These are phyloP conservation scores for Debaryomyces tyrocola DNA, from an alignment of 805 yeast species.

Conservation along the genomic window DNA sequence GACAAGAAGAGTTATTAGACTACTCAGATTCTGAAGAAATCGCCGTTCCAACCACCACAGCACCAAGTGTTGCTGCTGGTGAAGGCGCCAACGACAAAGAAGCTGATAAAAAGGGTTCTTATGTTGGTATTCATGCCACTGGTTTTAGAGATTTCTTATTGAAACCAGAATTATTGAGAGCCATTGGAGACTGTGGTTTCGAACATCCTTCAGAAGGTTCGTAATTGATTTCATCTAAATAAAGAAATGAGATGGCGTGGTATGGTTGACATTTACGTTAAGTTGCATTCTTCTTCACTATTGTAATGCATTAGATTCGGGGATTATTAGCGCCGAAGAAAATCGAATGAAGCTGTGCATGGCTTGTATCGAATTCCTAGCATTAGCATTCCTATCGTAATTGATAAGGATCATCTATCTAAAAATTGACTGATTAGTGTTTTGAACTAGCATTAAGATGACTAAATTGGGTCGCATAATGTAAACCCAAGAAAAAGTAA, in stretches of 20 bases:
- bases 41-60: constrained; percentile 55
- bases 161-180: constrained; percentile 95
- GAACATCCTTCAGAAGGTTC: constrained; percentile 99
- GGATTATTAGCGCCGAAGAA: too few relatives aligned
- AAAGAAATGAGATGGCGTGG: constrained; percentile 2
- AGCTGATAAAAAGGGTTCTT: constrained; percentile 90
- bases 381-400: too few relatives aligned
- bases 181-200: constrained; percentile 98
- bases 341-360: too few relatives aligned
- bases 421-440: too few relatives aligned
- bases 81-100: constrained; percentile 55
- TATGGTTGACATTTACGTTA: neutral
- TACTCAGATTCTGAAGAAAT: constrained; percentile 98
- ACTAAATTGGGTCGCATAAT: too few relatives aligned
- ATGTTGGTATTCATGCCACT: constrained; percentile 97
- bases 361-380: too few relatives aligned
- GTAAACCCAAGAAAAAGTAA: too few relatives aligned
- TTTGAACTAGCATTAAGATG: too few relatives aligned
- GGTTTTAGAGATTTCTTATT: constrained; percentile 97
- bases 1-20: constrained; percentile 98
- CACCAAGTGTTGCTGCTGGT: constrained; percentile 44
- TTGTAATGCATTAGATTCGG: neutral
- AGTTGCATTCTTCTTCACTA: constrained; percentile 4
- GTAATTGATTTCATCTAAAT: constrained; percentile 33
- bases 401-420: too few relatives aligned